Evolutionary conservation across 2,329 filamentous ascomycete genomes (phyloP).

Genomic region (Fusarium tricinctum): DNA sequence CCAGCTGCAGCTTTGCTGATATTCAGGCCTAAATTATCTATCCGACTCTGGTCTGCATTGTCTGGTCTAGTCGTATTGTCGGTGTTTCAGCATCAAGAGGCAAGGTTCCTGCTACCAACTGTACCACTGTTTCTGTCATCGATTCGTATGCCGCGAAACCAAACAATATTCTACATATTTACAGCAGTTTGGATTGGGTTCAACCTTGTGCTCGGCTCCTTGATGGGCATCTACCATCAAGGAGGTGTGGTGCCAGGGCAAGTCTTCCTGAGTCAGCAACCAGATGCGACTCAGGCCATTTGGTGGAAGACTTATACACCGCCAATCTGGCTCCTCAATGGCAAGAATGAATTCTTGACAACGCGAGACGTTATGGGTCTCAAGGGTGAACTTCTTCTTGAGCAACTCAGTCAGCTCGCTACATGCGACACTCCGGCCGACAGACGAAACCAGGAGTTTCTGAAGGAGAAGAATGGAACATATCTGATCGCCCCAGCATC

Average conservation of each 20-base stretch:
- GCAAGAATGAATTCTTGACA: slow-evolving; percentile 78
- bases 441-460: slow-evolving; percentile 67
- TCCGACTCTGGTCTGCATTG: slow-evolving; percentile 79
- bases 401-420: slow-evolving; percentile 69
- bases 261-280: slow-evolving; percentile 78
- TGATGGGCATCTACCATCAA: slow-evolving; percentile 89
- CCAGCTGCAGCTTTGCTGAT: slow-evolving; percentile 75
- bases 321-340: slow-evolving; percentile 83
- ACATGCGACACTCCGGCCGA: slow-evolving; percentile 73
- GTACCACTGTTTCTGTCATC: slow-evolving; percentile 84
- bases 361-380: slow-evolving; percentile 83
- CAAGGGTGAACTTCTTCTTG: slow-evolving; percentile 70
- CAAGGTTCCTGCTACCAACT: slow-evolving; percentile 81
- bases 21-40: slow-evolving; percentile 67
- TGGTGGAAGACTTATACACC: slow-evolving; percentile 93
- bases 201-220: slow-evolving; percentile 74
- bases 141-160: slow-evolving; percentile 72
- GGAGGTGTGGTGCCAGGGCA: slow-evolving; percentile 83
- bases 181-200: slow-evolving; percentile 75
- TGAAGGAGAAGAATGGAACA: slow-evolving; percentile 73
- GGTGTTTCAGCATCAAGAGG: slow-evolving; percentile 83
- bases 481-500: slow-evolving; percentile 82
- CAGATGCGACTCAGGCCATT: slow-evolving; percentile 76
- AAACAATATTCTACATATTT: slow-evolving; percentile 67
- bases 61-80: slow-evolving; percentile 79